Percentiles rank a stretch among this genome's conserved stretches.
phyloP scores from a whole-genome alignment of 495 filamentous ascomycete species.

The Ascodesmis nigricans region DNA sequence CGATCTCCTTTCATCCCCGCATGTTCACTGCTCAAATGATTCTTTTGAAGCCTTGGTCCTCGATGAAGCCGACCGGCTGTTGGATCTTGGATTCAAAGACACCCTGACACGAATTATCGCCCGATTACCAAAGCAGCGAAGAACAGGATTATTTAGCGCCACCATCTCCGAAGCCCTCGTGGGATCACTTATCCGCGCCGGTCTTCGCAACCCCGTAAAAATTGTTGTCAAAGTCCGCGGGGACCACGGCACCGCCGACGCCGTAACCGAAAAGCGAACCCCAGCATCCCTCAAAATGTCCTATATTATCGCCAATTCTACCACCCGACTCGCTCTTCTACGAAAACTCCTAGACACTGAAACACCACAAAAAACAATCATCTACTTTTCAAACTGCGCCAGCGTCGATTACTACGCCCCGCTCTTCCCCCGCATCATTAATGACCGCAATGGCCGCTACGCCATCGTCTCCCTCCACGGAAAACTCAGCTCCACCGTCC shows the following conservation, averaged over 20 bases:
- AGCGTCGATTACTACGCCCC: constrained; percentile 83
- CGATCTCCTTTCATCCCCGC: constrained; percentile 70
- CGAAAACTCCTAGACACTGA: constrained; percentile 40
- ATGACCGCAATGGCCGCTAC: constrained; percentile 25
- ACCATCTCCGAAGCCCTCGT: constrained; percentile 70
- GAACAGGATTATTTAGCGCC: constrained; percentile 86
- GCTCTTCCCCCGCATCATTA: constrained; percentile 45
- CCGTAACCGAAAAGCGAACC: constrained; percentile 63
- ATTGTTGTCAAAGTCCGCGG: constrained; percentile 63
- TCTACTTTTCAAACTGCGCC: constrained; percentile 85
- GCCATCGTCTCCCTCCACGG: constrained; percentile 65
- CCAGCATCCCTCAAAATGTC: constrained; percentile 82
- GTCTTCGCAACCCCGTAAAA: constrained; percentile 81
- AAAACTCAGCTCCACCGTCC: constrained; percentile 58
- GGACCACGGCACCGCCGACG: constrained; percentile 37
- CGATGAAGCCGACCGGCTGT: constrained; percentile 78
- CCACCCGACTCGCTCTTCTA: constrained; percentile 53
- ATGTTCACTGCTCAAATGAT: constrained; percentile 72
- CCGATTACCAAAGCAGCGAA: constrained; percentile 71
- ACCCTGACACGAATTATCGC: constrained; percentile 68
- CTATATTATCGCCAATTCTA: constrained; percentile 52
- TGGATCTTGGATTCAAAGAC: constrained; percentile 90
- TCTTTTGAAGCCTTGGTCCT: constrained; percentile 78
- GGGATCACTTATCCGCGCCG: constrained; percentile 75
- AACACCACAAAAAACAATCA: constrained; percentile 48